A percentile compares a stretch with the other conserved stretches of the same genome.
Conservation (phyloP, 768 basidiomycete genomes). For the Boletus sp. region DNA sequence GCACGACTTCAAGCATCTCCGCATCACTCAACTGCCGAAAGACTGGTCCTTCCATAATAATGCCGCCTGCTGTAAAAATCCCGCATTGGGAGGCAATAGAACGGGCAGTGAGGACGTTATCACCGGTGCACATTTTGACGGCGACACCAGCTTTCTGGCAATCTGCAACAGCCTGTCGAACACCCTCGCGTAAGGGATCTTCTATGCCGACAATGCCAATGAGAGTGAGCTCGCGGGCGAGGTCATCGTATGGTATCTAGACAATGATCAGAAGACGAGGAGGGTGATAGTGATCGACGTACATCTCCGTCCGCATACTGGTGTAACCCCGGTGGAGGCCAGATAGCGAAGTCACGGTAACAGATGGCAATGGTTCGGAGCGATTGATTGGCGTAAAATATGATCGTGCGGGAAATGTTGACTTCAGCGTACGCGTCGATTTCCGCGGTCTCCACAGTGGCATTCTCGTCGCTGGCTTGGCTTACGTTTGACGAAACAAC, state of each 20-base stretch:
- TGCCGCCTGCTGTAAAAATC: conserved; percentile 89
- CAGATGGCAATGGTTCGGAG: conserved; percentile 93
- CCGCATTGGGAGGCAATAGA: conserved; percentile 97
- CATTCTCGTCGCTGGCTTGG: conserved; percentile 17
- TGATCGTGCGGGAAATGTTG: conserved; percentile 91
- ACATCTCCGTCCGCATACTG: conserved; percentile 54
- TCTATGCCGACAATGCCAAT: conserved; percentile 94
- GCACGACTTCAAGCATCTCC: conserved; percentile 81
- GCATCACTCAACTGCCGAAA: conserved; percentile 75
- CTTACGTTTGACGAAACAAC: conserved; percentile 46
- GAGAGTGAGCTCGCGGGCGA: conserved; percentile 75
- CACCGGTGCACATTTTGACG: conserved; percentile 99
- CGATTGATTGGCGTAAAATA: conserved; percentile 96
- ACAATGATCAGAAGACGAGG: conserved; percentile 9
- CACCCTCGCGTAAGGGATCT: conserved; percentile 90
- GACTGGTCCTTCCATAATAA: conserved; percentile 97
- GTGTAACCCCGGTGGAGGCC: conserved; percentile 67
- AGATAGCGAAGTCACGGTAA: conserved; percentile 81
- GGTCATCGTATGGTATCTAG: conserved; percentile 65
- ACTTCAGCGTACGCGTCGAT: conserved; percentile 70
- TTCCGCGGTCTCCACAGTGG: conserved; percentile 49
- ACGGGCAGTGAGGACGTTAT: conserved; percentile 93
- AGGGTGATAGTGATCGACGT: conserved; percentile 11
- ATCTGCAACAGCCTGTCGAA: conserved; percentile 82
- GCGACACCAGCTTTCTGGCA: conserved; percentile 87